A percentile compares a stretch with the other conserved stretches of the same genome.
Conservation (phyloP, 805 yeast species). For the Pichia deserticola region DNA sequence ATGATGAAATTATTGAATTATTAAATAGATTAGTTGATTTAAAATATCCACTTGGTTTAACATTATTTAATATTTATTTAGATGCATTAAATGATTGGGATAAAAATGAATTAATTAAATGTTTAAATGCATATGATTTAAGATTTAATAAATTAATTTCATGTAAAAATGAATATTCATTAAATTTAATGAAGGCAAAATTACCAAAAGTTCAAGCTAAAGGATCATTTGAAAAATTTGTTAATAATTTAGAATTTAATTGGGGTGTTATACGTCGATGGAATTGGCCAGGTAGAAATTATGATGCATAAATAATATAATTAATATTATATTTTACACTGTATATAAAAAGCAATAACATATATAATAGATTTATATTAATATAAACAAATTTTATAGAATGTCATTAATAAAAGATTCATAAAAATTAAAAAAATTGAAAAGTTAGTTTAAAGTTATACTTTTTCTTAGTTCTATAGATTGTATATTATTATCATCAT, state of each 20-base stretch:
- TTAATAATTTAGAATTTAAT: slow-evolving; percentile 18
- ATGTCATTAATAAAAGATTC: not conserved
- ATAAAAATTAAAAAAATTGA: too few species aligned
- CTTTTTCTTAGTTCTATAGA: not conserved
- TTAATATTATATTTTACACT: too few species aligned
- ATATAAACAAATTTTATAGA: not conserved
- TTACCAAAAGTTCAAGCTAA: slow-evolving; percentile 5
- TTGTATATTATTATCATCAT: not conserved
- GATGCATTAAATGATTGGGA: slow-evolving; percentile 16
- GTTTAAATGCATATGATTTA: slow-evolving; percentile 16
- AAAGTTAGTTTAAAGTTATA: not conserved
- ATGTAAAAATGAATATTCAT: slow-evolving; percentile 21
- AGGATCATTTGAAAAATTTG: slow-evolving; percentile 20
- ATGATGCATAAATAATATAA: not conserved
- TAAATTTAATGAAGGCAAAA: slow-evolving; percentile 12
- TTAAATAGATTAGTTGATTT: slow-evolving; percentile 49
- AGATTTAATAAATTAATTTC: slow-evolving; percentile 10
- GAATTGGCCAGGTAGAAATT: slow-evolving; percentile 23
- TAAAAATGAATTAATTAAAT: slow-evolving; percentile 15
- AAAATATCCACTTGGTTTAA: slow-evolving; percentile 18
- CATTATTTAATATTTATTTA: slow-evolving; percentile 17
- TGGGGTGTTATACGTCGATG: slow-evolving; percentile 28
- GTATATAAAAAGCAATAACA: too few species aligned
- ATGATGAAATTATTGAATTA: slow-evolving; percentile 41
- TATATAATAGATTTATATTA: too few species aligned